These are phyloP conservation scores for Paracorniculantispora psalliotae DNA, from an alignment of 2,329 filamentous ascomycete genomes.

Conservation along the genomic window DNA sequence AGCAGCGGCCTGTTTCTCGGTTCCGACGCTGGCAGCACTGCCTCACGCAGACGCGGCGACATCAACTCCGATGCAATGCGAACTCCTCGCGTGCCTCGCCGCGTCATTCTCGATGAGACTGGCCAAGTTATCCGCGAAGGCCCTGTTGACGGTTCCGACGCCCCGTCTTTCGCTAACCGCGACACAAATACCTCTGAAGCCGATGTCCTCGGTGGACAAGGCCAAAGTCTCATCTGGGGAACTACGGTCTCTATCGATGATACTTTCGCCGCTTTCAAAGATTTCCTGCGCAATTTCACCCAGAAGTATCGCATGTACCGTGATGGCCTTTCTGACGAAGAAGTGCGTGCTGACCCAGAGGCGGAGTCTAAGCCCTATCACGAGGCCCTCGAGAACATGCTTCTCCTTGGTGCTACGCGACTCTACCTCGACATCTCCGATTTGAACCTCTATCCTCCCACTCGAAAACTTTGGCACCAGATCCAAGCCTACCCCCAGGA, in stretches of 20 bases:
- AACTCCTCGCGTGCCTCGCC: conserved; percentile 46
- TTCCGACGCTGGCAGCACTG: conserved; percentile 55
- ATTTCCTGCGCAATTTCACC: conserved; percentile 88
- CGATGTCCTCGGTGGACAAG: conserved; percentile 75
- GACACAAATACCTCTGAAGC: conserved; percentile 90
- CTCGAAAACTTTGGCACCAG: conserved; percentile 92
- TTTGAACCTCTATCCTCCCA: conserved; percentile 87
- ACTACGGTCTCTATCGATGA: conserved; percentile 94
- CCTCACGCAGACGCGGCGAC: conserved; percentile 63
- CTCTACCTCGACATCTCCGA: conserved; percentile 87
- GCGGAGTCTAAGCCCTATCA: conserved; percentile 79
- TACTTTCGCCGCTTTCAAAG: conserved; percentile 80
- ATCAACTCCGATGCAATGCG: conserved; percentile 74
- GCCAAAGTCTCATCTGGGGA: conserved; percentile 87
- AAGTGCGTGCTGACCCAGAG: conserved; percentile 64
- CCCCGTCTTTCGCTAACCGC: conserved; percentile 55
- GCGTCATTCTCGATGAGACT: conserved; percentile 54
- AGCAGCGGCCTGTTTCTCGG: conserved; percentile 81
- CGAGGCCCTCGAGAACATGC: conserved; percentile 83
- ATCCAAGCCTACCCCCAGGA: conserved; percentile 91
- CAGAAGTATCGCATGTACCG: conserved; percentile 90
- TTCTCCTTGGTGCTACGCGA: conserved; percentile 75
- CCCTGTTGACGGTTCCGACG: conserved; percentile 48
- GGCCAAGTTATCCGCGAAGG: conserved; percentile 55
- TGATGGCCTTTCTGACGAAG: conserved; percentile 74